A percentile compares a stretch with the other conserved stretches of the same genome.
These are phyloP conservation scores for Monilinia vaccinii-corymbosi DNA, from an alignment of 2,329 filamentous ascomycete species.

Conservation along the genomic window DNA sequence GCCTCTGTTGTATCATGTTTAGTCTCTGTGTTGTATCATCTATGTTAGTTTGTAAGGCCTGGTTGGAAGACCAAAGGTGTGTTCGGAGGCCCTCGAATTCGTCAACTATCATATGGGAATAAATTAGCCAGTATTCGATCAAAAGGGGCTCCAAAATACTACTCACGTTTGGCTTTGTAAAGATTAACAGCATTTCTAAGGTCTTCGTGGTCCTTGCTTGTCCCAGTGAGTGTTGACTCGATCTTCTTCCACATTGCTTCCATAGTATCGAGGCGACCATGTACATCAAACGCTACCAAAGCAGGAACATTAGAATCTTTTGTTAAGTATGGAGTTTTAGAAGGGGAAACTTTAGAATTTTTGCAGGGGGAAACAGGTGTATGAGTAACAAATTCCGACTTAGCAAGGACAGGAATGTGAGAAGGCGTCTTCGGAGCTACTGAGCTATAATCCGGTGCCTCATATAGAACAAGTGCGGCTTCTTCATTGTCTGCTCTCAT, in stretches of 20 bases:
- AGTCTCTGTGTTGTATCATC: slow-evolving; percentile 43
- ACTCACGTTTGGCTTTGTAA: slow-evolving; percentile 52
- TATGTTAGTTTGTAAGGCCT: slow-evolving; percentile 56
- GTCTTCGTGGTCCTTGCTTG: slow-evolving; percentile 56
- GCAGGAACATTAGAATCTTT: slow-evolving; percentile 62
- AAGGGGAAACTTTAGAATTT: slow-evolving; percentile 32
- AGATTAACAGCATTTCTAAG: slow-evolving; percentile 67
- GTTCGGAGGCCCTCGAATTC: slow-evolving; percentile 41
- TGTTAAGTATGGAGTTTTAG: slow-evolving; percentile 49
- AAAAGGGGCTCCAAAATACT: background rate
- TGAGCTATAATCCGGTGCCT: slow-evolving; percentile 20
- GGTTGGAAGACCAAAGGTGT: slow-evolving; percentile 34
- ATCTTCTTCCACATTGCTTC: slow-evolving; percentile 65
- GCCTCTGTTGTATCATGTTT: slow-evolving; percentile 31
- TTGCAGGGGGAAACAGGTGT: slow-evolving; percentile 32
- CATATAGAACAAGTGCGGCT: slow-evolving; percentile 23
- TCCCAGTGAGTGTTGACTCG: slow-evolving; percentile 61
- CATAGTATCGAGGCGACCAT: slow-evolving; percentile 66
- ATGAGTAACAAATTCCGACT: slow-evolving; percentile 19
- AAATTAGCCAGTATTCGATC: slow-evolving; percentile 10
- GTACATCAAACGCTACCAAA: slow-evolving; percentile 69
- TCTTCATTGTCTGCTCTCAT: slow-evolving; percentile 18
- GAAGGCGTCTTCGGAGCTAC: slow-evolving; percentile 29
- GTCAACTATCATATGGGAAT: slow-evolving; percentile 15
- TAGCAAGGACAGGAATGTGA: slow-evolving; percentile 28